Percentiles rank a stretch among this genome's conserved stretches.
phyloP scores from a whole-genome alignment of 441 rosid genomes.

The Adansonia grandidieri region DNA sequence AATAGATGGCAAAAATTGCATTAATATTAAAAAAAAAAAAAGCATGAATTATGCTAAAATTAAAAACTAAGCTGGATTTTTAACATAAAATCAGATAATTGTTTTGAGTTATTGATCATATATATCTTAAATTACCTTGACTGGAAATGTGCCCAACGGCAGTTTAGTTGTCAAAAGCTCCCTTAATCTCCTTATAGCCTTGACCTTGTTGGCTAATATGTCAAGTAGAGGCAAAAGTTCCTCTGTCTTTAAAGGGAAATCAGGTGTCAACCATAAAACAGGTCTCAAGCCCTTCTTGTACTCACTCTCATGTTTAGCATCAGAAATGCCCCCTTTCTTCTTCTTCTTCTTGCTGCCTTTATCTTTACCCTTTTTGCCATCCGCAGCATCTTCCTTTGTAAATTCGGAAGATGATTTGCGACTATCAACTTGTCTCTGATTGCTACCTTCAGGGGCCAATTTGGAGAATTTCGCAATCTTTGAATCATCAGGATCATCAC shows the following conservation, averaged over 20 bases:
- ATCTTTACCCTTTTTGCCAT: slow-evolving; percentile 73
- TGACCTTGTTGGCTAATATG: slow-evolving; percentile 96
- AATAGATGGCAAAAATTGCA: background rate
- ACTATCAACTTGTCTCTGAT: slow-evolving; percentile 58
- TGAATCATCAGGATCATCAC: slow-evolving; percentile 73
- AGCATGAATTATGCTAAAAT: too few species aligned
- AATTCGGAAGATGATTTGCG: slow-evolving; percentile 61
- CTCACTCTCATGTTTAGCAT: slow-evolving; percentile 82
- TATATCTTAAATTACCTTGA: slow-evolving; percentile 62
- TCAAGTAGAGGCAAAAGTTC: slow-evolving; percentile 94
- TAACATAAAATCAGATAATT: slow-evolving; percentile 1
- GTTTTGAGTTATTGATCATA: background rate
- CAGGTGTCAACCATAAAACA: slow-evolving; percentile 92
- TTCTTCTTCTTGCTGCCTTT: slow-evolving; percentile 73
- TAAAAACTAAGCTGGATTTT: slow-evolving; percentile 6
- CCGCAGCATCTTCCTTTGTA: slow-evolving; percentile 59
- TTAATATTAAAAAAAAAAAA: background rate
- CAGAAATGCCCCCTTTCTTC: slow-evolving; percentile 63
- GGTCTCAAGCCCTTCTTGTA: slow-evolving; percentile 97
- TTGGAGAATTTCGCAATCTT: slow-evolving; percentile 75
- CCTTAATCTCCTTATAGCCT: slow-evolving; percentile 93
- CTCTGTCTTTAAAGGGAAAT: slow-evolving; percentile 87
- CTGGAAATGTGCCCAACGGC: slow-evolving; percentile 93
- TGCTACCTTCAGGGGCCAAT: slow-evolving; percentile 72
- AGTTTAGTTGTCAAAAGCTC: slow-evolving; percentile 98